A percentile compares a stretch with the other conserved stretches of the same genome.
Conservation (phyloP, 1,284 basidiomycete species). For the Austroboletus novae-zelandiae region DNA sequence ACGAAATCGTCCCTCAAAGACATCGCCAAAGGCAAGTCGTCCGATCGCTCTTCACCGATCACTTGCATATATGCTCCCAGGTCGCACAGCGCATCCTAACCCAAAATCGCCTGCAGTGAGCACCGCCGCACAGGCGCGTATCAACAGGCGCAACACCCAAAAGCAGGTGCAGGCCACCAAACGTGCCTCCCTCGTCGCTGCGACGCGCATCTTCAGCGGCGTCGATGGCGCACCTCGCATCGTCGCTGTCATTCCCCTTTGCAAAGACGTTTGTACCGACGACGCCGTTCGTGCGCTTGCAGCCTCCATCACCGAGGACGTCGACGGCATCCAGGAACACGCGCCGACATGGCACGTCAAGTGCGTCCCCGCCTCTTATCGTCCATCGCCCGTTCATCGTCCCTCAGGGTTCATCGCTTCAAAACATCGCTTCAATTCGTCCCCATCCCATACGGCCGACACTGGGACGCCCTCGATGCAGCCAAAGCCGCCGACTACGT, state of each 20-base stretch:
- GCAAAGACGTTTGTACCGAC: conserved; percentile 59
- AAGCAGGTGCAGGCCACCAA: conserved; percentile 78
- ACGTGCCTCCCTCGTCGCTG: conserved; percentile 63
- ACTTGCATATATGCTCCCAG: conserved; percentile 34
- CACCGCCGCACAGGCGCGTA: conserved; percentile 54
- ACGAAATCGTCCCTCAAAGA: conserved; percentile 81
- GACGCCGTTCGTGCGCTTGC: conserved; percentile 61
- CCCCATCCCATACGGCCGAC: conserved; percentile 63
- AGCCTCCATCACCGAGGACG: conserved; percentile 58
- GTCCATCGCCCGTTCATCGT: conserved; percentile 4
- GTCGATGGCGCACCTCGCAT: conserved; percentile 79
- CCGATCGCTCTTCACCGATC: not conserved
- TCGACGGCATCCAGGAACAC: conserved; percentile 15
- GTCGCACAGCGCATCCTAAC: conserved; percentile 52
- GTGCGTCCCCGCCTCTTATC: conserved; percentile 39
- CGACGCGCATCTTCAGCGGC: conserved; percentile 73
- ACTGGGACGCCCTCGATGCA: conserved; percentile 84
- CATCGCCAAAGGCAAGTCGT: conserved; percentile 68
- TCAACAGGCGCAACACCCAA: conserved; percentile 74
- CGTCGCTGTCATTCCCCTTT: conserved; percentile 77
- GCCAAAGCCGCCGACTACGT: conserved; percentile 92
- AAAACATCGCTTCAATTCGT: conserved; percentile 89
- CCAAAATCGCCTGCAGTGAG: conserved; percentile 44
- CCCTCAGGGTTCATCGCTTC: conserved; percentile 76
- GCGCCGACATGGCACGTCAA: conserved; percentile 58